Percentiles rank a stretch among this genome's conserved stretches.
Evolutionary conservation across 495 filamentous ascomycete genomes (phyloP).

Genomic region (Letharia columbiana): DNA sequence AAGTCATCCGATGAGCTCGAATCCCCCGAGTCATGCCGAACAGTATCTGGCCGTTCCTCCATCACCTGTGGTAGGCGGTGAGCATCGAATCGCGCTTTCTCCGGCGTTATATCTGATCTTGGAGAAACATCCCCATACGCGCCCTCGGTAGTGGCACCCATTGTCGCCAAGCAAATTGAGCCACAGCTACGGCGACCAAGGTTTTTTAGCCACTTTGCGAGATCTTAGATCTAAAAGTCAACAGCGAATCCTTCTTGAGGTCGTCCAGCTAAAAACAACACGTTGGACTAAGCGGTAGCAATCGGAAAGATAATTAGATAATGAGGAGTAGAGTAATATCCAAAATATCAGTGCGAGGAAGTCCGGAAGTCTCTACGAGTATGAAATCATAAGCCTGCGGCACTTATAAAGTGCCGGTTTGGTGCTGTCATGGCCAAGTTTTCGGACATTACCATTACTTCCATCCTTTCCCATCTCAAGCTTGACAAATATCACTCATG

Average conservation of each 20-base stretch:
- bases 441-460: slow-evolving; percentile 5
- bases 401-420: slow-evolving; percentile 12
- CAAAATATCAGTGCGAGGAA: neutral
- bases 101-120: neutral
- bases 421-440: slow-evolving; percentile 16
- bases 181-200: neutral
- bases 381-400: slow-evolving; percentile 7
- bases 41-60: slow-evolving; percentile 44
- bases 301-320: neutral
- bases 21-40: slow-evolving; percentile 54
- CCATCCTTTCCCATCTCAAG: neutral
- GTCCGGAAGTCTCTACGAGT: neutral
- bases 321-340: neutral
- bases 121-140: slow-evolving; percentile 1
- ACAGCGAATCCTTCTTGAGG: neutral
- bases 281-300: neutral
- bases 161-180: slow-evolving; percentile 12
- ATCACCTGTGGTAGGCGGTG: slow-evolving; percentile 15
- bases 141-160: slow-evolving; percentile 5
- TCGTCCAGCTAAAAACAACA: neutral
- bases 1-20: slow-evolving; percentile 57
- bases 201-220: neutral
- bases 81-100: slow-evolving; percentile 11
- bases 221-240: neutral
- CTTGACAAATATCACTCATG: no score